phyloP scores from a whole-genome alignment of 1,139 yeast genomes.

The Wickerhamomyces sp. region DNA sequence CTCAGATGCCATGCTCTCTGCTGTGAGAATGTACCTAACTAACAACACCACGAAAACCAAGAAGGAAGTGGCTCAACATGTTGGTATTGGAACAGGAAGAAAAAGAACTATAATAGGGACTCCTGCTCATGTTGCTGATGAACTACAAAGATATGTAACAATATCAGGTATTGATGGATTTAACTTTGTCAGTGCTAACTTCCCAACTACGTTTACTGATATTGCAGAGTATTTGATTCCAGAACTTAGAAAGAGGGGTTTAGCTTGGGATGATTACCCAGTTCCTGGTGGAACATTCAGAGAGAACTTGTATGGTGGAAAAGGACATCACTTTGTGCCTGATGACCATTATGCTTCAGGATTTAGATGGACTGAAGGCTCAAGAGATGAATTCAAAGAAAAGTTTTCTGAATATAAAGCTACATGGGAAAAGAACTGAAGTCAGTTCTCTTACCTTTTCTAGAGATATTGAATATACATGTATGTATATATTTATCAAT shows the following conservation, averaged over 20 bases:
- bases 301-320: constrained; percentile 6
- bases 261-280: constrained; percentile 28
- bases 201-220: constrained; percentile 31
- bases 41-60: constrained; percentile 24
- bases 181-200: constrained; percentile 28
- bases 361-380: constrained; percentile 34
- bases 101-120: constrained; percentile 25
- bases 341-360: constrained; percentile 34
- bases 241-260: constrained; percentile 28
- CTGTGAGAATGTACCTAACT: constrained; percentile 8
- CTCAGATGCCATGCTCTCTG: constrained; percentile 27
- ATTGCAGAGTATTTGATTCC: constrained; percentile 29
- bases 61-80: constrained; percentile 18
- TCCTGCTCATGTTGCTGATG: constrained; percentile 28
- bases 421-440: background rate
- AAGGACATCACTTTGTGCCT: constrained; percentile 7
- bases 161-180: constrained; percentile 32
- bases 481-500: background rate
- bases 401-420: constrained; percentile 2
- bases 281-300: constrained; percentile 17
- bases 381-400: constrained; percentile 32
- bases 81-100: constrained; percentile 7
- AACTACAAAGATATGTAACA: constrained; percentile 29
- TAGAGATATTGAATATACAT: too few relatives aligned
- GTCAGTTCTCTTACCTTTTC: too few relatives aligned